Conservation (phyloP, 2,329 filamentous ascomycete genomes). For the Penicillium olsonii region DNA sequence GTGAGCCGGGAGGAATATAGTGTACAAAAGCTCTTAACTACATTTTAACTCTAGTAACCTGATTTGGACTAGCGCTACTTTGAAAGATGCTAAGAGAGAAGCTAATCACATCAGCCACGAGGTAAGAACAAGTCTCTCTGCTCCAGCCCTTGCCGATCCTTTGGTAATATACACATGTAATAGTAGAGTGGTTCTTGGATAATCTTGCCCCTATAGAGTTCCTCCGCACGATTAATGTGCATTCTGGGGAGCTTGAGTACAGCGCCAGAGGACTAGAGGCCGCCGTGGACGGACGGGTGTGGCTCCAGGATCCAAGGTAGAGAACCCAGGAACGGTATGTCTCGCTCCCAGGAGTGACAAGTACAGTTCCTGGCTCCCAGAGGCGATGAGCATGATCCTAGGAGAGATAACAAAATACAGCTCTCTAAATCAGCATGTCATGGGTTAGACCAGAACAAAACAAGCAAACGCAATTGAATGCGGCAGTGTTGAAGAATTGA, state of each 20-base stretch:
- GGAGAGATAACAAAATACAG: not conserved
- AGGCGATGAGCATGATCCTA: not conserved
- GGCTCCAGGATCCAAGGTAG: constrained; percentile 4
- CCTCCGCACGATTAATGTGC: not conserved
- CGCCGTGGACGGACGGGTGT: constrained; percentile 1
- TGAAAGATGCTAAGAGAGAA: too few relatives aligned
- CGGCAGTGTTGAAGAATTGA: constrained; percentile 2
- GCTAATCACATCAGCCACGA: not conserved
- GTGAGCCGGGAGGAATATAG: not conserved
- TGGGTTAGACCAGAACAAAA: constrained; percentile 1
- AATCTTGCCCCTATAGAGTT: constrained; percentile 4
- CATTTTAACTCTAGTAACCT: too few relatives aligned
- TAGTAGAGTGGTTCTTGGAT: not conserved
- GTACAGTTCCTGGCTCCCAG: not conserved
- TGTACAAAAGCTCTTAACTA: too few relatives aligned
- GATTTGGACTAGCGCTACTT: too few relatives aligned
- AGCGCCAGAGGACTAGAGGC: not conserved
- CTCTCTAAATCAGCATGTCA: not conserved
- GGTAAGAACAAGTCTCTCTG: constrained; percentile 1
- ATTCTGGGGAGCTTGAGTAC: constrained; percentile 3
- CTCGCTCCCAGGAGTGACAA: not conserved
- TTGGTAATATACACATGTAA: not conserved
- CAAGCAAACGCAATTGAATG: constrained; percentile 1
- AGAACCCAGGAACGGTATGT: constrained; percentile 2
- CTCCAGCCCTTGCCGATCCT: not conserved